A percentile compares a stretch with the other conserved stretches of the same genome.
phyloP scores from a whole-genome alignment of 768 basidiomycete species.

The Auricularia sp. region DNA sequence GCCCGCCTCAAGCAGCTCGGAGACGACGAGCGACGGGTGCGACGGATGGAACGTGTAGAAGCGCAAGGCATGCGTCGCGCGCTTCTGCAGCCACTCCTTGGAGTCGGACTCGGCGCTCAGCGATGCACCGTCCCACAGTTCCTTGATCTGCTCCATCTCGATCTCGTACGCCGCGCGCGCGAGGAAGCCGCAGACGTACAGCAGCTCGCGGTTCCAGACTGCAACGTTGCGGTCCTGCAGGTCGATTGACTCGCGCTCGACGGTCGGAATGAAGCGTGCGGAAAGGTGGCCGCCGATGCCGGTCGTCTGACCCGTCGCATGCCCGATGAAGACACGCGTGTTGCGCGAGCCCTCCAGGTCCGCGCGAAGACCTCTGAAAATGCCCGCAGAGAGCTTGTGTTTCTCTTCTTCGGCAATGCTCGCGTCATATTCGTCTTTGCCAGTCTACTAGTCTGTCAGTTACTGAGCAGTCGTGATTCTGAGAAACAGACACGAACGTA shows the following conservation, averaged over 20 bases:
- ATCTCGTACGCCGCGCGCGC: slow-evolving; percentile 76
- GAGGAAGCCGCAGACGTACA: slow-evolving; percentile 76
- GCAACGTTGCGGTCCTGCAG: slow-evolving; percentile 69
- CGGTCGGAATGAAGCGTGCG: slow-evolving; percentile 87
- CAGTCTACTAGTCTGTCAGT: slow-evolving; percentile 40
- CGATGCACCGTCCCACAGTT: slow-evolving; percentile 46
- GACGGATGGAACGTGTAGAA: slow-evolving; percentile 88
- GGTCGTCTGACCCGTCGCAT: slow-evolving; percentile 87
- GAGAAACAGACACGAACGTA: slow-evolving; percentile 28
- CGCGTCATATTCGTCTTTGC: slow-evolving; percentile 69
- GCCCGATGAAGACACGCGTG: slow-evolving; percentile 82
- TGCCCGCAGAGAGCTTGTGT: slow-evolving; percentile 56
- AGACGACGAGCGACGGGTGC: slow-evolving; percentile 76
- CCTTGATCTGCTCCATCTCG: slow-evolving; percentile 53
- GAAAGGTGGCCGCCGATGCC: slow-evolving; percentile 63
- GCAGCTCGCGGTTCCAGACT: slow-evolving; percentile 88
- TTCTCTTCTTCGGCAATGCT: slow-evolving; percentile 58
- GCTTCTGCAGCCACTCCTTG: slow-evolving; percentile 39
- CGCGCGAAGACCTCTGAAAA: slow-evolving; percentile 80
- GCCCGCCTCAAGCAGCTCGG: slow-evolving; percentile 54
- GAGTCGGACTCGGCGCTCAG: slow-evolving; percentile 26
- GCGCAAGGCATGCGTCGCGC: slow-evolving; percentile 67
- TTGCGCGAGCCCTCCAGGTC: slow-evolving; percentile 76
- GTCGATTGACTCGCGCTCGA: slow-evolving; percentile 90
- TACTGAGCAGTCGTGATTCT: not conserved